Evolutionary conservation across 768 basidiomycete species (phyloP).

Genomic region (Scleroderma bovista): DNA sequence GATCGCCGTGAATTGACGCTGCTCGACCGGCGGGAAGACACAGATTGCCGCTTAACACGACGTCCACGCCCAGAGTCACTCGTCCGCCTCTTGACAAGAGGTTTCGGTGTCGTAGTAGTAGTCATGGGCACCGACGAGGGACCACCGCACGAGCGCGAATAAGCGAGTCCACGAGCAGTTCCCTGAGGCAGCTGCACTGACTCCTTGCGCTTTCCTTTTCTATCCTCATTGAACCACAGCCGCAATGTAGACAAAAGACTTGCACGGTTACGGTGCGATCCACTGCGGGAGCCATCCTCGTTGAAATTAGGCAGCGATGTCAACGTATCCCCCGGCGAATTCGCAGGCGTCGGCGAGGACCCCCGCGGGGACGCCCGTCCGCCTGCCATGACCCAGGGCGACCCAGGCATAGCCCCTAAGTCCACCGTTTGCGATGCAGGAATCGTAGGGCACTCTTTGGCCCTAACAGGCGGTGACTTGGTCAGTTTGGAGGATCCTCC

Average conservation of each 20-base stretch:
- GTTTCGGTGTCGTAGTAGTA: conserved; percentile 24
- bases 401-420: conserved; percentile 39
- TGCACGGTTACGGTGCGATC: conserved; percentile 57
- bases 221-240: conserved; percentile 89
- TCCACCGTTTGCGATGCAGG: conserved; percentile 50
- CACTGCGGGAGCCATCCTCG: conserved; percentile 28
- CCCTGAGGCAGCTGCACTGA: conserved; percentile 12
- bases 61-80: conserved; percentile 44
- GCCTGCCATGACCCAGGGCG: conserved; percentile 71
- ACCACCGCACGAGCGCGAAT: conserved; percentile 21
- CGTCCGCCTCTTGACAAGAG: conserved; percentile 45
- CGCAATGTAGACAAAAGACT: conserved; percentile 83
- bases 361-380: conserved; percentile 33
- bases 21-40: conserved; percentile 83
- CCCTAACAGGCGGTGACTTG: conserved; percentile 62
- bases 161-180: conserved; percentile 16
- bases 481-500: conserved; percentile 53
- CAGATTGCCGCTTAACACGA: conserved; percentile 61
- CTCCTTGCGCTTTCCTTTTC: conserved; percentile 80
- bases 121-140: conserved; percentile 23
- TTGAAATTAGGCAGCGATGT: conserved; percentile 40
- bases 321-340: conserved; percentile 49
- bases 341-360: conserved; percentile 41
- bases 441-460: conserved; percentile 37
- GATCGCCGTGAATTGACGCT: conserved; percentile 85